Evolutionary conservation across 2,329 filamentous ascomycete species (phyloP).

Genomic region (Cyphellophora attinorum): DNA sequence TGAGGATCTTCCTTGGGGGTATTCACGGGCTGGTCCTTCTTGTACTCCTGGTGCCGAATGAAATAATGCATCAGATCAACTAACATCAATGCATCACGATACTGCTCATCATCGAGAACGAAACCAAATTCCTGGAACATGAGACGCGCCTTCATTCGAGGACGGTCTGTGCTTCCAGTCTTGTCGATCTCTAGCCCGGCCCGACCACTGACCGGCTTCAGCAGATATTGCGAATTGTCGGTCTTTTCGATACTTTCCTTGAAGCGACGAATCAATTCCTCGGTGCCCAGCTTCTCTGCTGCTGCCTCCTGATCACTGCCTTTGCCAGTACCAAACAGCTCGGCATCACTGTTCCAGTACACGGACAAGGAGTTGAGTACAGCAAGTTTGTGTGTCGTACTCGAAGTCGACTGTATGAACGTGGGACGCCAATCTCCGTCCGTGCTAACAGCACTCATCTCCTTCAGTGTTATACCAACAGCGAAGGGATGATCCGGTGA

Average conservation of each 20-base stretch:
- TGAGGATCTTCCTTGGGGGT: constrained; percentile 79
- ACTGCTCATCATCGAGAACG: constrained; percentile 95
- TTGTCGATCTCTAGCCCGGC: constrained; percentile 95
- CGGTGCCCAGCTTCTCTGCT: constrained; percentile 57
- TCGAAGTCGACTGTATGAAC: constrained; percentile 80
- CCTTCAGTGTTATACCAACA: constrained; percentile 80
- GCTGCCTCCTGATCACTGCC: constrained; percentile 53
- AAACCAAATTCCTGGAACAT: constrained; percentile 97
- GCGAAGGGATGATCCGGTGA: constrained; percentile 92
- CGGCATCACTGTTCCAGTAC: constrained; percentile 96
- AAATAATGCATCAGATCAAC: constrained; percentile 98
- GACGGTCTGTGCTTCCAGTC: constrained; percentile 65
- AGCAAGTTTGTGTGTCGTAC: constrained; percentile 85
- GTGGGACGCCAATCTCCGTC: constrained; percentile 91
- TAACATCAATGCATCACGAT: constrained; percentile 95
- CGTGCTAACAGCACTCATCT: constrained; percentile 95
- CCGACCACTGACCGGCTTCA: constrained; percentile 90
- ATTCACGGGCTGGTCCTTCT: constrained; percentile 77
- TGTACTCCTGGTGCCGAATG: constrained; percentile 94
- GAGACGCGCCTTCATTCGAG: constrained; percentile 82
- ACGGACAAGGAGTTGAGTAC: constrained; percentile 81
- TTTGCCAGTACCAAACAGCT: constrained; percentile 71
- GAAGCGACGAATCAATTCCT: constrained; percentile 68
- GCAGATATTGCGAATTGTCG: constrained; percentile 80
- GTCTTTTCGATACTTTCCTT: constrained; percentile 68